These are phyloP conservation scores for Arabidopsis lyrata DNA, from an alignment of 441 rosid species.

Conservation along the genomic window DNA sequence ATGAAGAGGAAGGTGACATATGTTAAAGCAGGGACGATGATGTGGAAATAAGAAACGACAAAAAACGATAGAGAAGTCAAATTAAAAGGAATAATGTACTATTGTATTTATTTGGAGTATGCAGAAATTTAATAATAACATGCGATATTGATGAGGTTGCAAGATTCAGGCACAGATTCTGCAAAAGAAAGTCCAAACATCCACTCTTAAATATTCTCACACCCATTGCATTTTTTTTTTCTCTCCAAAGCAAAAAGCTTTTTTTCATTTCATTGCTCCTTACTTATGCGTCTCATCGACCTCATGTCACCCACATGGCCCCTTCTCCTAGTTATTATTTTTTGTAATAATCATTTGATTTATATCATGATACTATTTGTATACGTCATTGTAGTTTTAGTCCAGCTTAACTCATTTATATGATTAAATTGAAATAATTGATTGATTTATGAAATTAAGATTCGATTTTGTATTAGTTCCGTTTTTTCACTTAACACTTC, in stretches of 20 bases:
- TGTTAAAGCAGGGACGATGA: constrained; percentile 37
- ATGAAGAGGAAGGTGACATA: constrained; percentile 41
- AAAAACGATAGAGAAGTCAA: constrained; percentile 34
- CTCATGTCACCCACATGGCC: constrained; percentile 53
- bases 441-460: neutral
- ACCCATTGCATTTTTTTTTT: constrained; percentile 44
- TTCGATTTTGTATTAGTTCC: neutral
- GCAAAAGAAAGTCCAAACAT: constrained; percentile 49
- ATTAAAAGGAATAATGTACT: constrained; percentile 42
- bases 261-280: constrained; percentile 35
- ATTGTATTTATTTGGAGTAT: constrained; percentile 33
- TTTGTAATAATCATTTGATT: constrained; percentile 10
- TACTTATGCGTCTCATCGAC: constrained; percentile 40
- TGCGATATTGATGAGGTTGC: constrained; percentile 42
- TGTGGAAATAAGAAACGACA: constrained; percentile 42
- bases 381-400: too few relatives aligned
- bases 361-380: neutral
- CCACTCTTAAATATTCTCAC: constrained; percentile 32
- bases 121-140: constrained; percentile 33
- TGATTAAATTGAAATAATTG: neutral
- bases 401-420: neutral
- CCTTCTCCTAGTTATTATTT: constrained; percentile 3
- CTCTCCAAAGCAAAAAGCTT: constrained; percentile 33
- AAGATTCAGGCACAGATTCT: constrained; percentile 57
- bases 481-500: neutral